These are phyloP conservation scores for Cicer yamashitae DNA, from an alignment of 306 rosid genomes.

Conservation along the genomic window DNA sequence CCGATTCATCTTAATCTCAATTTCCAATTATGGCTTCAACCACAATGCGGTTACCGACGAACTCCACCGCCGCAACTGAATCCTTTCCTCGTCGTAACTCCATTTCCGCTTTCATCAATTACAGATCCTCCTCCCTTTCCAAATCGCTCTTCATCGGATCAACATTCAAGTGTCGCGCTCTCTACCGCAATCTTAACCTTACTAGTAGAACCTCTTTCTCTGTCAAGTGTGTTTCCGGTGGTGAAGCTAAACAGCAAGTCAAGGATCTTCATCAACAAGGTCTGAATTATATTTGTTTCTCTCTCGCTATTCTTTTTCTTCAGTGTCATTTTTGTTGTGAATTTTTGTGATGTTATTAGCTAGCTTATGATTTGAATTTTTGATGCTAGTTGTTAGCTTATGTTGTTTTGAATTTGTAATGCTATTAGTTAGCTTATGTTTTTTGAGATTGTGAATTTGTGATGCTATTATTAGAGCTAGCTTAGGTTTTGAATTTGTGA, in stretches of 20 bases:
- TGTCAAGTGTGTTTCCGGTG: conserved; percentile 59
- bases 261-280: conserved; percentile 70
- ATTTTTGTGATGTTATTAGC: not conserved
- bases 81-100: conserved; percentile 55
- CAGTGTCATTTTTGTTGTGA: not conserved
- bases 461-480: not conserved
- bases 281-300: conserved; percentile 21
- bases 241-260: conserved; percentile 55
- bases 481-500: too few relatives aligned
- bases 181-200: not conserved
- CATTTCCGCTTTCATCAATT: conserved; percentile 48
- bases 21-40: conserved; percentile 61
- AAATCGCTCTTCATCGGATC: conserved; percentile 53
- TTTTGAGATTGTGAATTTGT: conserved; percentile 19
- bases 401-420: conserved; percentile 4
- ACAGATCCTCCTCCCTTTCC: conserved; percentile 51
- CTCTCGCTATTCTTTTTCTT: conserved; percentile 24
- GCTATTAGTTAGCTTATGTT: not conserved
- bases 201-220: conserved; percentile 49
- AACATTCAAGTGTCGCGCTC: conserved; percentile 43
- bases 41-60: conserved; percentile 65
- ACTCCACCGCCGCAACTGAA: conserved; percentile 40
- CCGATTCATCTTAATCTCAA: conserved; percentile 13
- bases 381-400: not conserved
- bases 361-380: not conserved